Evolutionary conservation across 768 basidiomycete species (phyloP).

Genomic region (Leucocoprinus sp.): DNA sequence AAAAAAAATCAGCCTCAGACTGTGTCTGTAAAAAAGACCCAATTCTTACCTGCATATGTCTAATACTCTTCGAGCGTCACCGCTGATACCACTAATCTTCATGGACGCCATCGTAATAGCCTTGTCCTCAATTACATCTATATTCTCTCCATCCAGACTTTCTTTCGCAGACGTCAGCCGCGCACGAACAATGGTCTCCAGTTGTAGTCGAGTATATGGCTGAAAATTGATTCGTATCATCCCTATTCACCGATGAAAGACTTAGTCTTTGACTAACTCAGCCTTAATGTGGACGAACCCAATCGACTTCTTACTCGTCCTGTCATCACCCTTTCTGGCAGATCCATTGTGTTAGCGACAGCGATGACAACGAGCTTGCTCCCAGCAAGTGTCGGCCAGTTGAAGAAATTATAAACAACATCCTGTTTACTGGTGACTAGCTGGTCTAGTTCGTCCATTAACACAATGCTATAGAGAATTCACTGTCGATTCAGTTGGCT

Average conservation of each 20-base stretch:
- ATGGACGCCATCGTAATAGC: constrained; percentile 82
- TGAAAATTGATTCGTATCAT: constrained; percentile 91
- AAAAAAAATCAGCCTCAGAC: background rate
- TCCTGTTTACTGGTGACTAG: constrained; percentile 94
- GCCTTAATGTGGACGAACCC: constrained; percentile 38
- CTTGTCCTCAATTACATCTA: constrained; percentile 49
- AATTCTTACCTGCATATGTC: constrained; percentile 77
- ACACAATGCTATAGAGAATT: constrained; percentile 62
- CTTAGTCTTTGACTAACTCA: background rate
- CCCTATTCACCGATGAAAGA: constrained; percentile 33
- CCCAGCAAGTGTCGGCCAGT: constrained; percentile 89
- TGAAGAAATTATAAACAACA: constrained; percentile 99
- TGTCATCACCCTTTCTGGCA: constrained; percentile 89
- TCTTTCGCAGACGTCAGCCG: constrained; percentile 57
- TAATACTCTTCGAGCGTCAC: constrained; percentile 87
- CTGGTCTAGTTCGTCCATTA: constrained; percentile 99
- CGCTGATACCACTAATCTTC: constrained; percentile 66
- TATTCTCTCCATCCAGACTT: constrained; percentile 37
- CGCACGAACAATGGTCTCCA: constrained; percentile 81
- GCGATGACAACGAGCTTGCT: constrained; percentile 93
- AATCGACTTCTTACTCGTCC: constrained; percentile 89
- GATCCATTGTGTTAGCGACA: constrained; percentile 97
- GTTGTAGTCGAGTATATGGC: constrained; percentile 72
- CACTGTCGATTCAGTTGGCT: constrained; percentile 7
- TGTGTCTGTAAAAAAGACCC: background rate